Evolutionary conservation across 2,329 filamentous ascomycete species (phyloP).

Genomic region (Phyllosticta citribraziliensis): DNA sequence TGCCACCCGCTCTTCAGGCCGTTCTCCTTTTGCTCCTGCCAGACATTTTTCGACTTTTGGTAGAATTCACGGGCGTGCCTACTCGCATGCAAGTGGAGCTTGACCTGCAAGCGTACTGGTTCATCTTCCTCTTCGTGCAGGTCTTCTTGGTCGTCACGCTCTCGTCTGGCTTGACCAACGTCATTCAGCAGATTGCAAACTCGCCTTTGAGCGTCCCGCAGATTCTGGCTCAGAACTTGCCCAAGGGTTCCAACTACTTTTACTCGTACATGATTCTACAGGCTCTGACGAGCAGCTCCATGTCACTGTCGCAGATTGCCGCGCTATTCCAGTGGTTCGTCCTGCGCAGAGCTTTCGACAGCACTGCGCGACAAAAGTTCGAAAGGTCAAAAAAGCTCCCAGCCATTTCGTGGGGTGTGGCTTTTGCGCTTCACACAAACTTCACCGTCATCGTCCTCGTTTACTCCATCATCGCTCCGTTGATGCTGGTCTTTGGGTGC

Average conservation of each 20-base stretch:
- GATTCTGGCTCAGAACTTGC: slow-evolving; percentile 67
- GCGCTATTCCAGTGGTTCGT: slow-evolving; percentile 73
- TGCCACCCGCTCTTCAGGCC: slow-evolving; percentile 68
- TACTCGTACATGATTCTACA: slow-evolving; percentile 98
- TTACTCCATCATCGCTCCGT: slow-evolving; percentile 78
- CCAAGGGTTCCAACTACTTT: slow-evolving; percentile 88
- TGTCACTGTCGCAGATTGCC: slow-evolving; percentile 74
- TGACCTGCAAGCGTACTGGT: slow-evolving; percentile 87
- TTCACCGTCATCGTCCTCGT: slow-evolving; percentile 84
- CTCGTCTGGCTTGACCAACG: slow-evolving; percentile 60
- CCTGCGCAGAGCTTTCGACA: slow-evolving; percentile 70
- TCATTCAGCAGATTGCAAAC: slow-evolving; percentile 53
- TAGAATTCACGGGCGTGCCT: slow-evolving; percentile 65
- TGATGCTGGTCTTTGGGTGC: slow-evolving; percentile 88
- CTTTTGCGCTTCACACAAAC: slow-evolving; percentile 95
- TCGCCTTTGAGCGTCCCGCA: slow-evolving; percentile 59
- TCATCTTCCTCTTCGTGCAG: slow-evolving; percentile 87
- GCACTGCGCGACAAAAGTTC: slow-evolving; percentile 75
- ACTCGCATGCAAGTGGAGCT: slow-evolving; percentile 71
- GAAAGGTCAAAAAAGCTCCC: slow-evolving; percentile 68
- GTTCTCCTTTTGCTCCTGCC: slow-evolving; percentile 75
- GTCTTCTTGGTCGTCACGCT: slow-evolving; percentile 90
- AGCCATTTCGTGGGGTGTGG: slow-evolving; percentile 77
- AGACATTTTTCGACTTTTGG: slow-evolving; percentile 64
- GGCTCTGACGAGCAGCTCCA: slow-evolving; percentile 60